Evolutionary conservation across 768 basidiomycete genomes (phyloP), one percentile per base, ranked within the genome.

Genomic region (Rhodotorula kratochvilovae): DNA sequence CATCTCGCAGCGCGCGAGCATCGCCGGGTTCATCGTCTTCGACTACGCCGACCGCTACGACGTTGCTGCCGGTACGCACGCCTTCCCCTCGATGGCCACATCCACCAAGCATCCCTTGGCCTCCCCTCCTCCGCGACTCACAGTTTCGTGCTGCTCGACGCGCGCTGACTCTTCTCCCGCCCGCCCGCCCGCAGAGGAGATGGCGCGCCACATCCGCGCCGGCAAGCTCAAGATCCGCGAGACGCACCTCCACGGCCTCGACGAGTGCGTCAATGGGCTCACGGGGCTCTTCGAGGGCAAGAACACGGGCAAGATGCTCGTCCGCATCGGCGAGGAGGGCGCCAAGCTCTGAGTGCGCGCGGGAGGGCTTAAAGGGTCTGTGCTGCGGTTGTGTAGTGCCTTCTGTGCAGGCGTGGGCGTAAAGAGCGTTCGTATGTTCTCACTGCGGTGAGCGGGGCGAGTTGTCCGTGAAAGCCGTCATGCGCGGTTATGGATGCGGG

Each of bases 291-390:
- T 87, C 81, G 85, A 81, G 21, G 91, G 91, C 36, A 88, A 83
- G 5, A 92, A 92, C 77, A 88, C 84, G 0, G 91, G 91, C 51
- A 92, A 93, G 82, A 78, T 92, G 84, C 84, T 72, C 29, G 82
- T 81, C 36, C 75, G 73, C 58, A 55, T 76, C 29, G 62, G 68
- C 12, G 58, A 27, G 27, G 66, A 62, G 3, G 67, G 60, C 6
- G 48, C 45, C 4, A 71, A 59, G 59, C 55, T 75, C 3, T 71
- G 31, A 57, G 25, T 11, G 23, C 23, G 46, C 23, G 23, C 23
- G 23, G 48, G 23, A 10, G 23, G 45, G 17, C 45, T 17, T 12
- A 6, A 17, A 7, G 43, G 43, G n/a, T n/a, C n/a, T n/a, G n/a
- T n/a, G n/a, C n/a, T 39, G 39, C 39, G 8, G 39, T 39, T 39